These are phyloP conservation scores for Trypanosomatidae sp. DNA, from an alignment of 208 protist genomes.

Conservation along the genomic window DNA sequence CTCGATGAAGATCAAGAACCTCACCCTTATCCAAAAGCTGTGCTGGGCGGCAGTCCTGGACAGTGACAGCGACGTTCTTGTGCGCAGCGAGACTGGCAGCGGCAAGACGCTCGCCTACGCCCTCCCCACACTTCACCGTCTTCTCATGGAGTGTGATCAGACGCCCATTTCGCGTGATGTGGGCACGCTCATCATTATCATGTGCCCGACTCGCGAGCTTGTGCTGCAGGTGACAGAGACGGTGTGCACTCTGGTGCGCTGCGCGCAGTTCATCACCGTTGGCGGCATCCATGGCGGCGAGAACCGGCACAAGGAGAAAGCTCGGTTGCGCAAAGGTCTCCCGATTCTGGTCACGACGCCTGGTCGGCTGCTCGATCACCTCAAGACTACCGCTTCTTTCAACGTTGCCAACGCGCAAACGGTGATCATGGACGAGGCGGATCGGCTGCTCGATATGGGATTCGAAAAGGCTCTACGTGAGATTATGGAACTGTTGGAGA, in stretches of 20 bases:
- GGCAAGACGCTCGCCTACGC: slow-evolving; percentile 95
- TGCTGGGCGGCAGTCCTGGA: slow-evolving; percentile 91
- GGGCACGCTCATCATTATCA: slow-evolving; percentile 80
- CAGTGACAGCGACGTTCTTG: slow-evolving; percentile 76
- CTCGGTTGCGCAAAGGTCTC: slow-evolving; percentile 80
- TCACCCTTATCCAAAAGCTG: slow-evolving; percentile 94
- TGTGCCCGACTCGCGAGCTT: slow-evolving; percentile 88
- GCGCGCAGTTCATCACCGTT: slow-evolving; percentile 84
- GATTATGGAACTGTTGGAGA: slow-evolving; percentile 93
- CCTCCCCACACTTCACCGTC: slow-evolving; percentile 92
- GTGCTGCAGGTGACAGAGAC: slow-evolving; percentile 86
- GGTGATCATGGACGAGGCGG: slow-evolving; percentile 98
- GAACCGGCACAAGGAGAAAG: slow-evolving; percentile 89
- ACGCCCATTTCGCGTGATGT: slow-evolving; percentile 65
- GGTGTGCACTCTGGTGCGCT: slow-evolving; percentile 65
- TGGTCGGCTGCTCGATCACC: slow-evolving; percentile 88
- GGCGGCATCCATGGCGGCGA: slow-evolving; percentile 78
- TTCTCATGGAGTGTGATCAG: slow-evolving; percentile 78
- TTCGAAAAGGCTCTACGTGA: slow-evolving; percentile 97
- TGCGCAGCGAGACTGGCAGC: slow-evolving; percentile 91
- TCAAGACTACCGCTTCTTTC: slow-evolving; percentile 76
- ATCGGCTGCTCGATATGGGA: slow-evolving; percentile 99
- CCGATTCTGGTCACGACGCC: slow-evolving; percentile 84
- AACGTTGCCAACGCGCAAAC: slow-evolving; percentile 68
- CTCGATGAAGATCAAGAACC: slow-evolving; percentile 48